Evolutionary conservation across 352 stramenopile genomes (phyloP).

Genomic region (Blastocystis sp.): DNA sequence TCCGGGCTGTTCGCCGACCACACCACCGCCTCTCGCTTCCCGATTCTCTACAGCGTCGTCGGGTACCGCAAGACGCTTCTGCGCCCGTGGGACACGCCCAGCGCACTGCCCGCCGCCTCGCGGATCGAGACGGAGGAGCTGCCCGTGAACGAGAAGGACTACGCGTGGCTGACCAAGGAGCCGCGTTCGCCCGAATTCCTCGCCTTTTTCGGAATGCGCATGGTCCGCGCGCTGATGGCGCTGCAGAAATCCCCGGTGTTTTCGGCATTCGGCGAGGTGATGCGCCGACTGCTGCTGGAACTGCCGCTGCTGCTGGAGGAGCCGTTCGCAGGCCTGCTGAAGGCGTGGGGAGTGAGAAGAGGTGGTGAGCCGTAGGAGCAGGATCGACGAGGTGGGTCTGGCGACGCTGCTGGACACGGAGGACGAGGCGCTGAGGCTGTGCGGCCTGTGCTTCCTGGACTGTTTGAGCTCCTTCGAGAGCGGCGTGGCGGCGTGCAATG

Average conservation of each 20-base stretch:
- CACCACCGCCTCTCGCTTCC: background rate
- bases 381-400: background rate
- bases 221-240: background rate
- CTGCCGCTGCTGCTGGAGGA: background rate
- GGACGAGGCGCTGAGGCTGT: background rate
- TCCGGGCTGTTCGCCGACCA: background rate
- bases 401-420: background rate
- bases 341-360: background rate
- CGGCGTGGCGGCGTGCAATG: too few species aligned
- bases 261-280: background rate
- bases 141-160: background rate
- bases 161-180: background rate
- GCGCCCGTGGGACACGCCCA: background rate
- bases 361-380: background rate
- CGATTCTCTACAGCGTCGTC: background rate
- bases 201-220: background rate
- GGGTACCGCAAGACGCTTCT: background rate
- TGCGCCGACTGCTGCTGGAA: background rate
- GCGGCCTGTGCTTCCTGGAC: background rate
- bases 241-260: background rate
- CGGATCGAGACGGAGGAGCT: background rate
- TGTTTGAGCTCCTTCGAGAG: too few species aligned
- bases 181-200: background rate
- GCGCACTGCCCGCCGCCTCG: background rate
- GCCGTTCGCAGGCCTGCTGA: background rate